These are phyloP conservation scores for Brachypodium distachyon DNA, from an alignment of 202 grass and related monocot species.

Conservation along the genomic window DNA sequence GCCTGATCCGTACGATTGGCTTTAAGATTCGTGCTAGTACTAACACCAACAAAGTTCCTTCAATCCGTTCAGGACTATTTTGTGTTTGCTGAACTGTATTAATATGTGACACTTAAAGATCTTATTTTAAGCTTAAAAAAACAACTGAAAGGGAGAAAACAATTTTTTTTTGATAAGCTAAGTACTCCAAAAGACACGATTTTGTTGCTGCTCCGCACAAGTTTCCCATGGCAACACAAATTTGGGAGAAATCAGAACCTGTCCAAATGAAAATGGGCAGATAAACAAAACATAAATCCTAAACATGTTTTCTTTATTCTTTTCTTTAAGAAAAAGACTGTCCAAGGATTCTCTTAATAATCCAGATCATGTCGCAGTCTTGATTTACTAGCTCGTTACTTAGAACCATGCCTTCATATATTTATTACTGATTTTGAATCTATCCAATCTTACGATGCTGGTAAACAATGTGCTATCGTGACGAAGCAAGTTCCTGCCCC, in stretches of 20 bases:
- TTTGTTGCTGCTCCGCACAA: no score
- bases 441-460: neutral
- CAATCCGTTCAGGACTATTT: no score
- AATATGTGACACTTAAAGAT: no score
- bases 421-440: neutral
- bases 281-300: neutral
- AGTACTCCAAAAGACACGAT: no score
- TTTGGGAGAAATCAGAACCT: neutral
- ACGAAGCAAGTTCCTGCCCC: neutral
- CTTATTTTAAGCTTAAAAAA: no score
- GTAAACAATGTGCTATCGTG: neutral
- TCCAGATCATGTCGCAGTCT: neutral
- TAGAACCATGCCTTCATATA: neutral
- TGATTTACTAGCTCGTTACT: neutral
- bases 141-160: no score
- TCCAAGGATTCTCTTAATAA: neutral
- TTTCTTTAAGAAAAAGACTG: neutral
- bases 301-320: neutral
- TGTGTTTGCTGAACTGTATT: no score
- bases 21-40: conserved; percentile 15
- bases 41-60: no score
- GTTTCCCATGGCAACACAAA: no score
- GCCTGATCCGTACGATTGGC: neutral
- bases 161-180: no score
- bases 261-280: neutral